phyloP scores from a whole-genome alignment of 176 grass and related monocot species.

The Tillandsia leiboldiana region DNA sequence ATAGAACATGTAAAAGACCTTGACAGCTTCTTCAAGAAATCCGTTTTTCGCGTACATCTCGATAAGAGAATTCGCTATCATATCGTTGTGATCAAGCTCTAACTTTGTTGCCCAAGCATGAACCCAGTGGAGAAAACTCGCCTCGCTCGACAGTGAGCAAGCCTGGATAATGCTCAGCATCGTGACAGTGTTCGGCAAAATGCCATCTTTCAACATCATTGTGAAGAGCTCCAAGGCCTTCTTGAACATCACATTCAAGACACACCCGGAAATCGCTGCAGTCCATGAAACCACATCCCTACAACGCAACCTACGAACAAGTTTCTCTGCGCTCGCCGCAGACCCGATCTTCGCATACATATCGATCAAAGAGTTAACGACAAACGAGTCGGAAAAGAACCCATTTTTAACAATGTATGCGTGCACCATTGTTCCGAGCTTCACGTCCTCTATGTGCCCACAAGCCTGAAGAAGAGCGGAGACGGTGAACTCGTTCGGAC shows the following conservation, averaged over 20 bases:
- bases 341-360: slow-evolving; percentile 57
- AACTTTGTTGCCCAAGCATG: slow-evolving; percentile 36
- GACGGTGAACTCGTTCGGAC: slow-evolving; percentile 57
- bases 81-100: slow-evolving; percentile 13
- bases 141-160: slow-evolving; percentile 43
- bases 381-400: slow-evolving; percentile 36
- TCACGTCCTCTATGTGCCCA: slow-evolving; percentile 32
- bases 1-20: slow-evolving; percentile 24
- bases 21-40: slow-evolving; percentile 24
- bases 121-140: slow-evolving; percentile 26
- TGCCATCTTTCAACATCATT: slow-evolving; percentile 55
- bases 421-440: slow-evolving; percentile 44
- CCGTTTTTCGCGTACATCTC: slow-evolving; percentile 62
- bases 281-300: slow-evolving; percentile 68
- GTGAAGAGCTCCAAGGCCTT: slow-evolving; percentile 38
- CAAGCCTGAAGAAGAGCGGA: slow-evolving; percentile 47
- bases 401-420: slow-evolving; percentile 45
- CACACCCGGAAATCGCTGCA: slow-evolving; percentile 44
- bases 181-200: slow-evolving; percentile 48
- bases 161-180: slow-evolving; percentile 59
- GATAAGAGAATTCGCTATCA: slow-evolving; percentile 46
- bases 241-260: slow-evolving; percentile 46
- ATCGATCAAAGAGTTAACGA: slow-evolving; percentile 47
- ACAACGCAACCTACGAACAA: slow-evolving; percentile 33
- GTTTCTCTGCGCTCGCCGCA: slow-evolving; percentile 21